Evolutionary conservation across 208 protist species (phyloP).

Genomic region (Leptomonas pyrrhocoris): DNA sequence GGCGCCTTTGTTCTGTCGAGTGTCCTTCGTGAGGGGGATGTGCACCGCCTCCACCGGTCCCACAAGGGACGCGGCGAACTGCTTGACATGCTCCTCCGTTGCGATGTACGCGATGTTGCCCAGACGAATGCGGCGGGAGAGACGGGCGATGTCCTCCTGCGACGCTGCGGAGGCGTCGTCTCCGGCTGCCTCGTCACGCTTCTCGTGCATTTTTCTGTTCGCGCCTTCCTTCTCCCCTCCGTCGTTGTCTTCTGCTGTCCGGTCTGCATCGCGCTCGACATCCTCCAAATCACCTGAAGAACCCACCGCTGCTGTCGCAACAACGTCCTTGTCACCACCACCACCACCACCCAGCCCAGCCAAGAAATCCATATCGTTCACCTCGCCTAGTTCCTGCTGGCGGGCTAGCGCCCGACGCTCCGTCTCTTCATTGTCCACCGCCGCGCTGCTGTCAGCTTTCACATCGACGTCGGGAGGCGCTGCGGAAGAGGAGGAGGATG

Average conservation of each 20-base stretch:
- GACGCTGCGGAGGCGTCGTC: constrained; percentile 10
- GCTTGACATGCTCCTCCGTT: constrained; percentile 94
- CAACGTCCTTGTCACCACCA: constrained; percentile 4
- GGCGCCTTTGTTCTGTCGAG: constrained; percentile 92
- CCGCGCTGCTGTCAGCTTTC: not conserved
- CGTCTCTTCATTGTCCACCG: constrained; percentile 5
- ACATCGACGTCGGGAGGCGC: not conserved
- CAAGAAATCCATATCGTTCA: constrained; percentile 88
- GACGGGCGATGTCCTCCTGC: constrained; percentile 53
- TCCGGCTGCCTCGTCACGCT: not conserved
- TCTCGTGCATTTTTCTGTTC: not conserved
- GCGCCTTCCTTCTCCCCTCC: not conserved
- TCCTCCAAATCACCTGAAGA: not conserved
- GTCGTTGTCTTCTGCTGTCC: constrained; percentile 1
- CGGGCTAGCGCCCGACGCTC: constrained; percentile 44
- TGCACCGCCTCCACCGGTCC: constrained; percentile 92
- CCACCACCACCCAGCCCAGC: constrained; percentile 25
- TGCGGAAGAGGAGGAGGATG: not conserved
- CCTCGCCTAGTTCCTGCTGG: constrained; percentile 68
- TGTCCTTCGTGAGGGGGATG: constrained; percentile 94
- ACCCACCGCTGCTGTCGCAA: constrained; percentile 9
- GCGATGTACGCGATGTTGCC: constrained; percentile 95
- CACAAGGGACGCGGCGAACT: constrained; percentile 86
- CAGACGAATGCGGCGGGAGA: constrained; percentile 93
- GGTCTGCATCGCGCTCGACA: constrained; percentile 4